These are phyloP conservation scores for Suillus spraguei DNA, from an alignment of 768 basidiomycete species.

Conservation along the genomic window DNA sequence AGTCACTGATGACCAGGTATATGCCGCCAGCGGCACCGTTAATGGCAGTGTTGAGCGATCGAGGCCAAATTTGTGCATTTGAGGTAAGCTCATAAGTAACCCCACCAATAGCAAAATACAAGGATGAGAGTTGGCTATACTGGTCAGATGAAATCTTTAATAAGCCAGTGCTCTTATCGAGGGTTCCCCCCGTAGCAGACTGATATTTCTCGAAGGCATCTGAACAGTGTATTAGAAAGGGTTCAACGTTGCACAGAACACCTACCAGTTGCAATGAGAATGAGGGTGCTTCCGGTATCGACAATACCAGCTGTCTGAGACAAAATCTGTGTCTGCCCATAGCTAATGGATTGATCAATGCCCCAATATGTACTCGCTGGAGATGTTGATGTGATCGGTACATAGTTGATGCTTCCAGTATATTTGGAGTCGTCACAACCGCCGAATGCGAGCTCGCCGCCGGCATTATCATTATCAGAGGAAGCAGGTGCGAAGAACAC, in stretches of 20 bases:
- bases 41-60: constrained; percentile 30
- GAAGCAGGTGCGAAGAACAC: too few species aligned
- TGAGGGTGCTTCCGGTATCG: constrained; percentile 28
- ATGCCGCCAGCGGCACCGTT: constrained; percentile 27
- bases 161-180: constrained; percentile 31
- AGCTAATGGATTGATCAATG: constrained; percentile 32
- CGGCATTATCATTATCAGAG: background rate
- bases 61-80: constrained; percentile 35
- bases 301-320: constrained; percentile 28
- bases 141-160: constrained; percentile 29
- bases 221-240: constrained; percentile 26
- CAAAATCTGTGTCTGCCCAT: constrained; percentile 24
- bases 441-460: constrained; percentile 32
- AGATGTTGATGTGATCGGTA: constrained; percentile 23
- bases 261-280: constrained; percentile 18
- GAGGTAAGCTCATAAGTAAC: constrained; percentile 21
- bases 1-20: constrained; percentile 29
- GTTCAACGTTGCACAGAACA: constrained; percentile 6
- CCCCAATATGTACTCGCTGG: constrained; percentile 34
- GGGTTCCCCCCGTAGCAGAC: constrained; percentile 25
- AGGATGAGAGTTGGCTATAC: constrained; percentile 23
- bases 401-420: constrained; percentile 21
- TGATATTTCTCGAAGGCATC: constrained; percentile 27
- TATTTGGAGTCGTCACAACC: constrained; percentile 21
- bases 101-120: constrained; percentile 30